A percentile compares a stretch with the other conserved stretches of the same genome.
Conservation (phyloP, 331 rosid species). For the Erythrophleum ivorense region DNA sequence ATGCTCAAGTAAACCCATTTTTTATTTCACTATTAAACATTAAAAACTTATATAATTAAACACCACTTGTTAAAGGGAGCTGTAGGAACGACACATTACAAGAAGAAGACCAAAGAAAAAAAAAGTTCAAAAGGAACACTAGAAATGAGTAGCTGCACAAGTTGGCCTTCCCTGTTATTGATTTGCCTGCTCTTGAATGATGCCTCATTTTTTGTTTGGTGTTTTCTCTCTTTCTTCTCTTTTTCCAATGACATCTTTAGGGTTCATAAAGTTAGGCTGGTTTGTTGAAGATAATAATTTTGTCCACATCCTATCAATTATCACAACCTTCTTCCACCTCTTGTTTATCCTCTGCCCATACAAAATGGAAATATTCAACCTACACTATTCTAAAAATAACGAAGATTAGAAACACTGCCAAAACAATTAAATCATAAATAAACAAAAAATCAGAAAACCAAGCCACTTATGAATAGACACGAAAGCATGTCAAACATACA, state of each 20-base stretch:
- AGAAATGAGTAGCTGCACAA: not conserved
- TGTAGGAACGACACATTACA: not conserved
- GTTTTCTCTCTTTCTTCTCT: slow-evolving; percentile 4
- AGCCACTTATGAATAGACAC: too few relatives aligned
- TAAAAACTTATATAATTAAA: not conserved
- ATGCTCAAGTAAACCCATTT: not conserved
- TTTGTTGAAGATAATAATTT: slow-evolving; percentile 56
- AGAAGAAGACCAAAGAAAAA: not conserved
- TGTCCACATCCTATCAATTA: slow-evolving; percentile 66
- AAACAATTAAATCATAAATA: too few relatives aligned
- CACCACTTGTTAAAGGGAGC: slow-evolving; percentile 20
- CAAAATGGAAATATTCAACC: too few relatives aligned
- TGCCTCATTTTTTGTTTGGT: slow-evolving; percentile 13
- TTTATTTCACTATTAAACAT: not conserved
- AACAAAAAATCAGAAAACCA: too few relatives aligned
- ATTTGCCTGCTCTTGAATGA: slow-evolving; percentile 9
- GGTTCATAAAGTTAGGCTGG: slow-evolving; percentile 57
- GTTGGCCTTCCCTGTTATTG: not conserved
- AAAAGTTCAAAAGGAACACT: too few relatives aligned
- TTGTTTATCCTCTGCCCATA: slow-evolving; percentile 47
- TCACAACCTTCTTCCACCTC: slow-evolving; percentile 49
- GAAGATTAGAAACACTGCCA: too few relatives aligned
- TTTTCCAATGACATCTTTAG: slow-evolving; percentile 3
- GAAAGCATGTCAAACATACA: too few relatives aligned
- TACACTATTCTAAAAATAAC: too few relatives aligned